Evolutionary conservation across 1,284 basidiomycete species (phyloP).

Genomic region (Phenoliferia sp.): DNA sequence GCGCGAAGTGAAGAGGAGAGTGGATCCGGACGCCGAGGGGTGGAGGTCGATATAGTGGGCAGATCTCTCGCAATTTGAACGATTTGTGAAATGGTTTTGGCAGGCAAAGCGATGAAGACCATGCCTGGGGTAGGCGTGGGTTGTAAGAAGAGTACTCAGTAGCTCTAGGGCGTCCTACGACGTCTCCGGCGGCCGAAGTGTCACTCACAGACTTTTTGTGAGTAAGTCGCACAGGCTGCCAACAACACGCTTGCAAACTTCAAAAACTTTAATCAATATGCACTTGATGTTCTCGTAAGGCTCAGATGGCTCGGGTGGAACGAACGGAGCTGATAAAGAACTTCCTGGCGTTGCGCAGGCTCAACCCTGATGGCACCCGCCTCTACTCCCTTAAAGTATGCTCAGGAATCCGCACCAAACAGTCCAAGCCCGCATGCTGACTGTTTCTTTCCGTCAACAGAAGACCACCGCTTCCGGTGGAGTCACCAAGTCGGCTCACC

Average conservation of each 20-base stretch:
- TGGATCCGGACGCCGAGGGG: too few relatives aligned
- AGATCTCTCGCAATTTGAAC: too few relatives aligned
- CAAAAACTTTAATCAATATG: neutral
- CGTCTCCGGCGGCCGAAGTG: too few relatives aligned
- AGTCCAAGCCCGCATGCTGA: neutral
- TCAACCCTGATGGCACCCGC: conserved; percentile 57
- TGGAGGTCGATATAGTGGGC: too few relatives aligned
- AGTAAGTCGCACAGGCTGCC: too few relatives aligned
- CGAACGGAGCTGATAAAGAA: neutral
- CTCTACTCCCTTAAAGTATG: conserved; percentile 68
- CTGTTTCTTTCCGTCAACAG: conserved; percentile 45
- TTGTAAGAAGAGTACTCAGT: too few relatives aligned
- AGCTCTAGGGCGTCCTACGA: too few relatives aligned
- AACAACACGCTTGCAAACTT: neutral
- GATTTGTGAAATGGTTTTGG: too few relatives aligned
- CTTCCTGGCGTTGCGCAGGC: neutral
- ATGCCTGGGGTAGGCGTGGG: too few relatives aligned
- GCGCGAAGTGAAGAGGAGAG: too few relatives aligned
- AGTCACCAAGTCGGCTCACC: conserved; percentile 89
- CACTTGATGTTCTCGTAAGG: neutral
- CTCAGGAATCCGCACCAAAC: neutral
- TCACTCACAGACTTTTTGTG: too few relatives aligned
- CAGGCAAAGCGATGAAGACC: too few relatives aligned
- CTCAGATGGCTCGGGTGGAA: neutral
- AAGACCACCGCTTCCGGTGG: conserved; percentile 75